These are phyloP conservation scores for Aspergillus diversus DNA, from an alignment of 495 filamentous ascomycete genomes.

Conservation along the genomic window DNA sequence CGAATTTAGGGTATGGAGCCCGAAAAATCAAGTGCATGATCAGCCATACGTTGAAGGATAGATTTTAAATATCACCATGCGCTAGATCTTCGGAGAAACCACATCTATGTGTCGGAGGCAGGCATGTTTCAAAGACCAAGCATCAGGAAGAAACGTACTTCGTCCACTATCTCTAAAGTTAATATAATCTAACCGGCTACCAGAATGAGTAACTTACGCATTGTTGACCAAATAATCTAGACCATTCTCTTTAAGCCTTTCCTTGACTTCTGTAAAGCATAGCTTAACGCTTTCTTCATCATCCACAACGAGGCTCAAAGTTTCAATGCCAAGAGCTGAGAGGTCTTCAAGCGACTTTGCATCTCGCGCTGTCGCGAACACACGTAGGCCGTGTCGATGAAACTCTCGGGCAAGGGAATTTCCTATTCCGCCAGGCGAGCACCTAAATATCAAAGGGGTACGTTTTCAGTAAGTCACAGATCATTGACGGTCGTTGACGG, in stretches of 20 bases:
- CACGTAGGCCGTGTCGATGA: conserved; percentile 51
- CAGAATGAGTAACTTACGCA: conserved; percentile 45
- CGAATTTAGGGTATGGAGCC: neutral
- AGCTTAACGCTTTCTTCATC: conserved; percentile 47
- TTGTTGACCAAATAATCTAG: conserved; percentile 67
- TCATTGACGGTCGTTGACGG: neutral
- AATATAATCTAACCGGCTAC: neutral
- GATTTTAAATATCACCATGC: no score
- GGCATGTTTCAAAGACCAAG: neutral
- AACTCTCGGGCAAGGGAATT: conserved; percentile 61
- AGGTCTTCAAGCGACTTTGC: conserved; percentile 51
- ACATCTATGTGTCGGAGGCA: no score
- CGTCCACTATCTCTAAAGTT: conserved; percentile 34
- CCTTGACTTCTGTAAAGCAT: conserved; percentile 47
- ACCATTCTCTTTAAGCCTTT: conserved; percentile 44
- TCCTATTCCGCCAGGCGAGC: conserved; percentile 61
- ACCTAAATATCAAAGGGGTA: conserved; percentile 35
- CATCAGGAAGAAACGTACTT: conserved; percentile 33
- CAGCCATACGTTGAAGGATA: no score
- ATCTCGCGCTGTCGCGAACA: conserved; percentile 61
- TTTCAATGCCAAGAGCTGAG: conserved; percentile 53
- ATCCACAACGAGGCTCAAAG: conserved; percentile 57
- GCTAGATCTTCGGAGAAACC: no score
- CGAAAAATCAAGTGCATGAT: neutral
- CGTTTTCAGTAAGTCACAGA: neutral